phyloP scores from a whole-genome alignment of 768 basidiomycete genomes.

The Leucogyrophana mollusca region DNA sequence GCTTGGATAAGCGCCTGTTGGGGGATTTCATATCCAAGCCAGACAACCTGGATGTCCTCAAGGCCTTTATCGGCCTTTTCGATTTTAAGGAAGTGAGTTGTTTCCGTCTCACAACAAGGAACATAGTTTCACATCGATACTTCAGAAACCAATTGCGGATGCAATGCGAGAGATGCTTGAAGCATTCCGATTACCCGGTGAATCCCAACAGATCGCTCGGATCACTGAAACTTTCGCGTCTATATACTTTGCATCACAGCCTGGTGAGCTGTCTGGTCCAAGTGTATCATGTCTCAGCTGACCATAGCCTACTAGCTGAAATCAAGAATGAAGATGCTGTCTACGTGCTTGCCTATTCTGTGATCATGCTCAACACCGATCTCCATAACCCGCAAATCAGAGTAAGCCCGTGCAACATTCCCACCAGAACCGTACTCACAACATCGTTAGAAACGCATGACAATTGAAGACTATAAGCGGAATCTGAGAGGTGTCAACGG shows the following conservation, averaged over 20 bases:
- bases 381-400: conserved; percentile 91
- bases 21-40: conserved; percentile 92
- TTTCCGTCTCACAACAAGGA: conserved; percentile 1
- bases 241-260: conserved; percentile 81
- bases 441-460: conserved; percentile 82
- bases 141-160: conserved; percentile 90
- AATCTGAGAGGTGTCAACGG: conserved; percentile 94
- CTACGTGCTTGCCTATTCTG: conserved; percentile 91
- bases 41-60: conserved; percentile 81
- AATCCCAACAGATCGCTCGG: conserved; percentile 88
- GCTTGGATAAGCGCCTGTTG: conserved; percentile 88
- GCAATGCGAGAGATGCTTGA: conserved; percentile 95
- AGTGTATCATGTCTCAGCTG: conserved; percentile 2
- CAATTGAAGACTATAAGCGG: conserved; percentile 88
- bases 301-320: conserved; percentile 52
- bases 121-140: conserved; percentile 4
- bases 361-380: conserved; percentile 99
- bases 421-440: conserved; percentile 6
- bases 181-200: conserved; percentile 91
- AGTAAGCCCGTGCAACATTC: conserved; percentile 41
- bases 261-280: conserved; percentile 48
- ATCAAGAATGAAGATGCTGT: conserved; percentile 91
- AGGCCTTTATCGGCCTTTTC: conserved; percentile 84
- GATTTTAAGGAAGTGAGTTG: conserved; percentile 80
- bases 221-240: conserved; percentile 96